phyloP scores from a whole-genome alignment of 2,329 filamentous ascomycete species.

The Ceratocystis albifundus region DNA sequence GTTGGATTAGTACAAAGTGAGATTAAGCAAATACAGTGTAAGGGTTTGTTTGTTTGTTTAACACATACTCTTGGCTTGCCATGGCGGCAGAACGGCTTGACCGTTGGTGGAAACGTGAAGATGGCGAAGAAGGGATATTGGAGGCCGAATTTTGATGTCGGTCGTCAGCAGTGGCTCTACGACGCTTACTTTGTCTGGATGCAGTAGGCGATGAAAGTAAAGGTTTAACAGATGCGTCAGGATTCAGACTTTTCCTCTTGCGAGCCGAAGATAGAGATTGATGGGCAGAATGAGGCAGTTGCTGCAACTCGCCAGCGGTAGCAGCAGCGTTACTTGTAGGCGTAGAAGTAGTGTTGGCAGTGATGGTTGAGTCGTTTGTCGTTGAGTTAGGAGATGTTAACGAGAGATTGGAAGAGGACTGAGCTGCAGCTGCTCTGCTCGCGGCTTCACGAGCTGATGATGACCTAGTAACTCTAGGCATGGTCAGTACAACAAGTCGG shows the following conservation, averaged over 20 bases:
- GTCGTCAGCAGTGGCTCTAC: conserved; percentile 22
- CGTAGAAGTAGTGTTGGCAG: neutral
- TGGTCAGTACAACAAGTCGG: conserved; percentile 19
- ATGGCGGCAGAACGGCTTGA: conserved; percentile 50
- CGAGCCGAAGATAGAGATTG: conserved; percentile 33
- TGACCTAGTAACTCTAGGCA: conserved; percentile 84
- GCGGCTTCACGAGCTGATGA: conserved; percentile 84
- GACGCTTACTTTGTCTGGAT: conserved; percentile 27
- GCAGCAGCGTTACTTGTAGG: neutral
- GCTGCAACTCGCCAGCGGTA: neutral
- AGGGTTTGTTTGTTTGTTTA: conserved; percentile 6
- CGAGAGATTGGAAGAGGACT: conserved; percentile 30
- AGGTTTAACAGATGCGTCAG: conserved; percentile 32
- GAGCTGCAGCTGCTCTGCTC: conserved; percentile 42
- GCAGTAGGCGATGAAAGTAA: conserved; percentile 20
- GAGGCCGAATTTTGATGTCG: conserved; percentile 19
- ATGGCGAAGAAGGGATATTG: conserved; percentile 13
- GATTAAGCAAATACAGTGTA: neutral
- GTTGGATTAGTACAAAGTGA: conserved; percentile 3
- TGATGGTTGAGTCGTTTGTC: conserved; percentile 19
- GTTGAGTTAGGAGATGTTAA: conserved; percentile 28
- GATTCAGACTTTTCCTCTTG: conserved; percentile 63
- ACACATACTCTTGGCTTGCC: conserved; percentile 58
- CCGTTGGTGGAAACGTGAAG: conserved; percentile 3
- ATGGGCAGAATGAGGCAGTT: neutral